Evolutionary conservation across 192 early-diverging fungal species (phyloP).

Genomic region (Glomus cerebriforme): DNA sequence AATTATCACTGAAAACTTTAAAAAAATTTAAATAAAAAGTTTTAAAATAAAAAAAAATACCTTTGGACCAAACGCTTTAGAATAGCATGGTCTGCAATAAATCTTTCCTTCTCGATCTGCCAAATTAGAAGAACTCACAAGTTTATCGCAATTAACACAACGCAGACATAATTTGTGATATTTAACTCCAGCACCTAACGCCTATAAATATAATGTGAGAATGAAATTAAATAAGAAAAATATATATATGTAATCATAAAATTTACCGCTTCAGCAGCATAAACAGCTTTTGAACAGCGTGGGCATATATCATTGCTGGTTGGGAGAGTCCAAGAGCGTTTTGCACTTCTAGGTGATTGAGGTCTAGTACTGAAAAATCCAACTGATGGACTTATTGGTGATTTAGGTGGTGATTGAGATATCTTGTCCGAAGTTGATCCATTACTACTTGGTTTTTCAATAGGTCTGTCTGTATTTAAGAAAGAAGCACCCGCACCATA

Average conservation of each 20-base stretch:
- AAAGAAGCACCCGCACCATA: constrained; percentile 45
- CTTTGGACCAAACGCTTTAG: constrained; percentile 57
- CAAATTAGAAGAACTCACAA: constrained; percentile 59
- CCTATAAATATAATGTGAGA: constrained; percentile 27
- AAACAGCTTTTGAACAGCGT: constrained; percentile 58
- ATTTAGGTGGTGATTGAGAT: constrained; percentile 25
- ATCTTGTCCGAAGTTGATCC: neutral
- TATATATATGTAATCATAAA: neutral
- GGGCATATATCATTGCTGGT: constrained; percentile 50
- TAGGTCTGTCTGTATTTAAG: constrained; percentile 40
- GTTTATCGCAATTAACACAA: constrained; percentile 55
- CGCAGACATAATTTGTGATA: constrained; percentile 61
- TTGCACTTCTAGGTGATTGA: neutral
- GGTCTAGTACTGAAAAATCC: constrained; percentile 17
- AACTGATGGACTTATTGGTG: constrained; percentile 5
- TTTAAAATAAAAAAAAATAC: constrained; percentile 9
- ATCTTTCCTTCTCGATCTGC: constrained; percentile 51
- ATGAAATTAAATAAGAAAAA: neutral
- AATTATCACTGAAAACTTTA: neutral
- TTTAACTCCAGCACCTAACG: constrained; percentile 55
- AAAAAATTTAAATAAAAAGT: neutral
- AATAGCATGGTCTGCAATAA: constrained; percentile 57
- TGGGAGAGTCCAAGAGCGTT: constrained; percentile 16
- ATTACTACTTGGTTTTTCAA: constrained; percentile 7
- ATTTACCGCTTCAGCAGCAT: constrained; percentile 57